A percentile compares a stretch with the other conserved stretches of the same genome.
Conservation (phyloP, 2,329 filamentous ascomycete species). For the Scedosporium minutisporum region DNA sequence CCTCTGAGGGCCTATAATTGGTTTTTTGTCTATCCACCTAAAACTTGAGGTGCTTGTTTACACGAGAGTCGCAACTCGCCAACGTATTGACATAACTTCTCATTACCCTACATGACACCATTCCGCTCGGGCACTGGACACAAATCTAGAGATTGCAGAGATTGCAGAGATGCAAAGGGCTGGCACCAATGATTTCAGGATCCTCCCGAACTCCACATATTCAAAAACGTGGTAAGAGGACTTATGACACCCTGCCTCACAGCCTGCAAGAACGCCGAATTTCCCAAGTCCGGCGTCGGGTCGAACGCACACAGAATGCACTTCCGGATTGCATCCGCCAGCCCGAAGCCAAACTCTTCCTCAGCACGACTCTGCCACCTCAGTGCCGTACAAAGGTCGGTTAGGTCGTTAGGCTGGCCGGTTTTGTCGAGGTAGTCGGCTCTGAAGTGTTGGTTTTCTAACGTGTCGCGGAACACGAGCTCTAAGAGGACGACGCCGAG, state of each 20-base stretch:
- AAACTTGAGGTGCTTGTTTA: no score
- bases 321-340: neutral
- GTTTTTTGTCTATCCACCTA: no score
- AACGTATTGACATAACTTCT: no score
- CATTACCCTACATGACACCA: no score
- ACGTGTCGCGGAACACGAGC: neutral
- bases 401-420: neutral
- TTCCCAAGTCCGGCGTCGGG: neutral
- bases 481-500: neutral
- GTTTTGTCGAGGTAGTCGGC: neutral
- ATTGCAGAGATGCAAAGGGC: no score
- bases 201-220: neutral
- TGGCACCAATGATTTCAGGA: no score
- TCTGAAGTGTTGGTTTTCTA: neutral
- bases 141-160: no score
- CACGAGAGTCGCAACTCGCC: no score
- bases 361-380: neutral
- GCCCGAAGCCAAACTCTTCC: neutral
- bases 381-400: neutral
- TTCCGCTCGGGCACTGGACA: no score
- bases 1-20: no score
- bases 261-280: neutral
- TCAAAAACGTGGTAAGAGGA: neutral
- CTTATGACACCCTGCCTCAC: neutral
- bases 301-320: neutral